phyloP scores from a whole-genome alignment of 1,284 basidiomycete species.

The Schizopora paradoxa region DNA sequence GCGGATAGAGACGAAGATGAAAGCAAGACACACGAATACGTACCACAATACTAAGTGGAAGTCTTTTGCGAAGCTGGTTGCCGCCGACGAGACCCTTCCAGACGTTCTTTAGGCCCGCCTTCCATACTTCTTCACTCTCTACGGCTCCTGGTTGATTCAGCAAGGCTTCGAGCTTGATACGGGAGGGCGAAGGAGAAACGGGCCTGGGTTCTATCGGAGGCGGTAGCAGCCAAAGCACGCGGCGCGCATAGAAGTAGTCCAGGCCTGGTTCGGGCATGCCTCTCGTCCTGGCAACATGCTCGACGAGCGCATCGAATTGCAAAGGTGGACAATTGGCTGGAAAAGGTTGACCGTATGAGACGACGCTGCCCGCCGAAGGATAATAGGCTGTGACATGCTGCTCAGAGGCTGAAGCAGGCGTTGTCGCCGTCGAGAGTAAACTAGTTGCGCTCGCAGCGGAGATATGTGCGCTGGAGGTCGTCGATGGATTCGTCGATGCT shows the following conservation, averaged over 20 bases:
- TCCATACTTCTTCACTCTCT: constrained; percentile 51
- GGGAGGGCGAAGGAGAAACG: constrained; percentile 33
- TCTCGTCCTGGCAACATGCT: constrained; percentile 18
- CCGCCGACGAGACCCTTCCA: constrained; percentile 59
- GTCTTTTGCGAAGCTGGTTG: constrained; percentile 45
- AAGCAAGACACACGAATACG: constrained; percentile 25
- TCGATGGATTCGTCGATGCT: constrained; percentile 1
- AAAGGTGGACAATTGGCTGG: constrained; percentile 3
- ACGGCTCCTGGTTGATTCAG: constrained; percentile 44
- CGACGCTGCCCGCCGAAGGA: not conserved
- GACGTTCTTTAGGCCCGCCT: constrained; percentile 49
- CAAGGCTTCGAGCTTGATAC: constrained; percentile 46
- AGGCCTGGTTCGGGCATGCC: constrained; percentile 58
- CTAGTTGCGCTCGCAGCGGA: constrained; percentile 1
- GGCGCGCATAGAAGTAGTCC: constrained; percentile 53
- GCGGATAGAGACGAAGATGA: constrained; percentile 16
- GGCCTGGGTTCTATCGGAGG: constrained; percentile 20
- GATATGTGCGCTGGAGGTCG: not conserved
- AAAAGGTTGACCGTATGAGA: not conserved
- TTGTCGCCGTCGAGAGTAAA: not conserved
- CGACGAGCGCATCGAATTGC: constrained; percentile 8
- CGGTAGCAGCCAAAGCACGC: constrained; percentile 51
- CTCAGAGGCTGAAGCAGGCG: not conserved
- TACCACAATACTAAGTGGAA: constrained; percentile 62
- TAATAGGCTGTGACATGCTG: not conserved